Conservation (phyloP, 140 eudicot genomes). For the Oenanthe javanica region DNA sequence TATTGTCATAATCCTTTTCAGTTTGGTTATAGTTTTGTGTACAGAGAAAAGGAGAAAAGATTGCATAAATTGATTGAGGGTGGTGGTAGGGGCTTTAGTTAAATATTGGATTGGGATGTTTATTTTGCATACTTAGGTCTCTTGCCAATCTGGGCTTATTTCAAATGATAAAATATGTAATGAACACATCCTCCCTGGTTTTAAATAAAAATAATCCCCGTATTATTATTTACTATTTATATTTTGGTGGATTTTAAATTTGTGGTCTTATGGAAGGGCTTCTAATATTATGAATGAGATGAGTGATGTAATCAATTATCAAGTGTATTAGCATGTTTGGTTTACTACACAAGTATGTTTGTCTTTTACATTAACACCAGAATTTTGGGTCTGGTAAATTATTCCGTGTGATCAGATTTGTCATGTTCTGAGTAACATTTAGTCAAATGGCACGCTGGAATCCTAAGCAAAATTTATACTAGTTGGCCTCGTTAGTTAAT, state of each 20-base stretch:
- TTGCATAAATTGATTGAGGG: slow-evolving; percentile 8
- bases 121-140: neutral
- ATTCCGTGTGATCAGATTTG: neutral
- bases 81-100: neutral
- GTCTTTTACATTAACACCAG: neutral
- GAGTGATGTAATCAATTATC: neutral
- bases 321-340: slow-evolving; percentile 8
- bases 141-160: neutral
- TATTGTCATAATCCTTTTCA: neutral
- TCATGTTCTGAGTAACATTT: neutral
- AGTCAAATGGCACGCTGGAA: neutral
- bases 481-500: neutral
- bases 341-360: neutral
- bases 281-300: neutral
- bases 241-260: neutral
- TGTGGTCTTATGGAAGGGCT: neutral
- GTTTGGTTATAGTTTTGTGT: slow-evolving; percentile 15
- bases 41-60: slow-evolving; percentile 10
- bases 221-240: neutral
- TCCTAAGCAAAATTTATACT: neutral
- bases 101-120: neutral
- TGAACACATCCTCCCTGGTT: slow-evolving; percentile 1
- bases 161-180: slow-evolving; percentile 8
- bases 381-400: neutral
- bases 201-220: neutral